Percentiles rank a stretch among this genome's conserved stretches.
Evolutionary conservation across 169 alveolate species (phyloP).

Genomic region (Plasmodium relictum): DNA sequence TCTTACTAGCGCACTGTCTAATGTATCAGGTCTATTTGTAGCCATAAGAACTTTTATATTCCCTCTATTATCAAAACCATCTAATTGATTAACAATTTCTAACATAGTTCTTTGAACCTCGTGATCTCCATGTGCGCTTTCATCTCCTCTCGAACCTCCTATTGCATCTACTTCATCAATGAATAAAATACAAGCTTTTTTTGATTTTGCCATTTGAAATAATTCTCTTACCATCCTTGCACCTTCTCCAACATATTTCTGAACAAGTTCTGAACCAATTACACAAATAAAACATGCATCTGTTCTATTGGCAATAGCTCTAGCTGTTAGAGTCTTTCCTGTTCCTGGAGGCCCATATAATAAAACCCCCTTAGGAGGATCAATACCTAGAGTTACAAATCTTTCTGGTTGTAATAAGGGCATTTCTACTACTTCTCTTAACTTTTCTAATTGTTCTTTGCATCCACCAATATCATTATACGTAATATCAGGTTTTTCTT

Average conservation of each 20-base stretch:
- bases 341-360: conserved; percentile 98
- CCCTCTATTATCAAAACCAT: conserved; percentile 99
- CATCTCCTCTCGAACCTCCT: conserved; percentile 95
- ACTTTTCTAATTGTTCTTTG: conserved; percentile 97
- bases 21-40: conserved; percentile 98
- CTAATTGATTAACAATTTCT: conserved; percentile 99
- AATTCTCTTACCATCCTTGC: conserved; percentile 99
- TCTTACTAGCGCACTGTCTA: conserved; percentile 98
- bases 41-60: conserved; percentile 98
- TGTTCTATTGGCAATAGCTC: conserved; percentile 99
- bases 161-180: conserved; percentile 99
- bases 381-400: conserved; percentile 98
- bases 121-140: conserved; percentile 96
- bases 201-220: conserved; percentile 97
- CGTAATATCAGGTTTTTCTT: conserved; percentile 99
- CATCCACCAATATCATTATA: conserved; percentile 99
- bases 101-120: conserved; percentile 99
- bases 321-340: conserved; percentile 98
- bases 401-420: conserved; percentile 99
- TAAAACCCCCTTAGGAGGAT: conserved; percentile 99
- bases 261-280: conserved; percentile 99
- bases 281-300: conserved; percentile 99
- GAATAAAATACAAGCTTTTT: conserved; percentile 98
- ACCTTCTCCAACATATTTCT: conserved; percentile 99
- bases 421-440: conserved; percentile 98